These are phyloP conservation scores for Boletus huronensis DNA, from an alignment of 768 basidiomycete species.

Conservation along the genomic window DNA sequence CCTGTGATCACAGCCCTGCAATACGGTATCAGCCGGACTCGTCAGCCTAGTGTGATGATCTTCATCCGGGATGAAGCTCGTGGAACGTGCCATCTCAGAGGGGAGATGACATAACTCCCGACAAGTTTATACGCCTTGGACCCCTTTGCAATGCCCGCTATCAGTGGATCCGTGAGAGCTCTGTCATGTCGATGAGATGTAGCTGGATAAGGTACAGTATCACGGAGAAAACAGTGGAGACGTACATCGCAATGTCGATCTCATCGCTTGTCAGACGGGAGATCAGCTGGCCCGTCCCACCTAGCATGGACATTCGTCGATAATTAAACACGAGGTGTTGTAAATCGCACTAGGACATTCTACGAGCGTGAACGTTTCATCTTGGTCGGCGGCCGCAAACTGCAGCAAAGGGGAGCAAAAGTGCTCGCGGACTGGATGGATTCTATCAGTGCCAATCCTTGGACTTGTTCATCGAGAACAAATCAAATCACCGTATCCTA, in stretches of 20 bases:
- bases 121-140: constrained; percentile 86
- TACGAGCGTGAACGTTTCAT: constrained; percentile 73
- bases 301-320: constrained; percentile 36
- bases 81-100: constrained; percentile 71
- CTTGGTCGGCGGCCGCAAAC: constrained; percentile 65
- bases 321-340: constrained; percentile 8
- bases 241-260: constrained; percentile 81
- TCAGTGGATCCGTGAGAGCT: constrained; percentile 86
- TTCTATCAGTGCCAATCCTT: constrained; percentile 3
- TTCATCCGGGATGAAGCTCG: neutral
- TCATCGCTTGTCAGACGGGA: constrained; percentile 67
- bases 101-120: constrained; percentile 87
- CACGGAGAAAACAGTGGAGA: constrained; percentile 5
- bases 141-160: constrained; percentile 90
- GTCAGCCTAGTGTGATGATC: neutral
- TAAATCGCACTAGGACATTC: constrained; percentile 76
- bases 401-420: constrained; percentile 92
- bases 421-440: constrained; percentile 70
- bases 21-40: neutral
- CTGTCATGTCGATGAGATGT: constrained; percentile 35
- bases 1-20: constrained; percentile 91
- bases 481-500: constrained; percentile 31
- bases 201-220: constrained; percentile 3
- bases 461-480: neutral
- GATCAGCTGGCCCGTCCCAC: constrained; percentile 85